These are phyloP conservation scores for Botryotinia calthae DNA, from an alignment of 2,329 filamentous ascomycete genomes.

Conservation along the genomic window DNA sequence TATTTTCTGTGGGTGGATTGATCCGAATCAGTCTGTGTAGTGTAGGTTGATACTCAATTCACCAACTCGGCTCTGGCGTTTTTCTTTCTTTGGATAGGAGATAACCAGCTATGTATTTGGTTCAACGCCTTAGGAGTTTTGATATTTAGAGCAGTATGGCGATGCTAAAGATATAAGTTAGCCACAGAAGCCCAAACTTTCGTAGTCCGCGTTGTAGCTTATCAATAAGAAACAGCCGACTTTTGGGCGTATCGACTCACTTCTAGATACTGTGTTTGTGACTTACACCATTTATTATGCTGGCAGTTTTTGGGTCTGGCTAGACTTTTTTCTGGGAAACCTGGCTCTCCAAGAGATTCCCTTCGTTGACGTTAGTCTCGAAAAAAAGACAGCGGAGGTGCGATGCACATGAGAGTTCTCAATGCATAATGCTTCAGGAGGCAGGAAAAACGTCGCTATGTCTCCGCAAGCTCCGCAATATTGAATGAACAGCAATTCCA, in stretches of 20 bases:
- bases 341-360: not conserved
- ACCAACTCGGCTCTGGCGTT: accelerated
- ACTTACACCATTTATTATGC: not conserved
- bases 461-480: no score
- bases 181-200: not conserved
- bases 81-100: not conserved
- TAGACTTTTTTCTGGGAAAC: not conserved
- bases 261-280: not conserved
- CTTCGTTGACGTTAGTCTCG: accelerated
- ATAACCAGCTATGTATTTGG: not conserved
- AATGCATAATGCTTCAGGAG: no score
- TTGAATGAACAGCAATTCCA: no score
- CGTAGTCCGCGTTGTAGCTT: not conserved
- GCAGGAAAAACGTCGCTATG: no score
- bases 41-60: no score
- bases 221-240: not conserved
- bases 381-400: not conserved
- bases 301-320: no score
- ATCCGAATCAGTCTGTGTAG: not conserved
- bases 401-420: not conserved
- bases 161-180: not conserved
- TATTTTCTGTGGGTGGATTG: not conserved
- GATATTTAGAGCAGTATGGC: not conserved
- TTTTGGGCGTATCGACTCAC: no score
- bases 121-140: not conserved